Base-by-base conservation (phyloP, 1,284 basidiomycete species). In the Pyrrhoderma lamaoense region DNA sequence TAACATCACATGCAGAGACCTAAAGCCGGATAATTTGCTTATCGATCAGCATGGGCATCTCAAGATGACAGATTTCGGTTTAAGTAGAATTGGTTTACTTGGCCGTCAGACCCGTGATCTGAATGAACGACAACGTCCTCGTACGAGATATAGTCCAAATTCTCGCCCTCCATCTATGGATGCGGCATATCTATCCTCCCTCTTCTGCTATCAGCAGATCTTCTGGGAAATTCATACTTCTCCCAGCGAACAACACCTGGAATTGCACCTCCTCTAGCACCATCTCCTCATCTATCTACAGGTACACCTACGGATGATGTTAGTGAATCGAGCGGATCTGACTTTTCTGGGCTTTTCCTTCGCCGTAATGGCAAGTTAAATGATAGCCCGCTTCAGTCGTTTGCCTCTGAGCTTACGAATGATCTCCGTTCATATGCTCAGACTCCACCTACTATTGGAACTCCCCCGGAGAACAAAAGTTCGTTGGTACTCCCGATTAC, bases 401-500 rank as follows among this genome's bases (percentile, higher is more conserved):
- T 91, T 62, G 87, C 87, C 13, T 82, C 77, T 35, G 89, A 85
- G 64, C 74, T 85, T 58, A 89, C 89, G 4, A 88, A 79, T 19
- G 89, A 93, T 64, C 70, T 93, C 44, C 80, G 90, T 19, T 79
- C 70, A 46, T 73, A 80, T 57, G 80, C 80, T 14, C 76, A 76
- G 14, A 70, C 74, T 3, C 76, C 71, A 16, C 74, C 61, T 0
- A 63, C 64, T 18, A 50, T 59, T 13, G 75, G 76, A 3, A 88
- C 87, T 0, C 83, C 86, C 82, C 85, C 21, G 81, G 82, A n/a
- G 88, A 90, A 54, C 89, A 90, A 67, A 90, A 90, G 66, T 93
- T 98, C 61, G 94, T 96, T 8, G 94, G 94, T 13, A 98, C 94
- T 1, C 95, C 95, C 2, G 94, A 98, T 68, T 98, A 98, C 66